Evolutionary conservation across 257 asterid species (phyloP), one percentile per base, ranked within the genome.

Genomic region (Gentiana straminea): DNA sequence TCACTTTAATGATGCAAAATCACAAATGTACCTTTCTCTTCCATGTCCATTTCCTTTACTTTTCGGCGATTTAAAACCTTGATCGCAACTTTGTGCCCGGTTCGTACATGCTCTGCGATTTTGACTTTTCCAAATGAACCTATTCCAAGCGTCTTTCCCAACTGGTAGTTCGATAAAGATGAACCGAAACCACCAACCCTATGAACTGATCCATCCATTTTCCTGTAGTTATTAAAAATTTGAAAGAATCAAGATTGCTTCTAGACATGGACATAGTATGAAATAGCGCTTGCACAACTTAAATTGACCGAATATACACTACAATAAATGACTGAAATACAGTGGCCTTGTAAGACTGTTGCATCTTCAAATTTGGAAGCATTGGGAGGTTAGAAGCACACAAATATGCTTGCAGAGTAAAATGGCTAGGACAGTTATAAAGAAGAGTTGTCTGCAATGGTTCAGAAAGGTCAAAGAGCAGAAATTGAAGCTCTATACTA

Each of bases 331-430:
- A 41, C 3, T 10, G 9, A 41, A 41, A 7, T 10, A 24, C 24
- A 24, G 24, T 24, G 24, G 24, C 24, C 24, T 24, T 24, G 24
- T 24, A 24, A 24, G 24, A 24, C 24, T 24, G 24, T 24, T 91
- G 98, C 82, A 87, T 96, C 59, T 86, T 80, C 80, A 91, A 91
- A 59, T 81, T 63, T 53, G 96, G 96, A 62, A 91, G 98, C 64
- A 70, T 83, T 58, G 73, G 95, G 98, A 96, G 98, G 12, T 82
- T 91, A 50, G 98, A 91, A 70, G 95, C 96, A 37, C 84, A 82
- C 66, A 65, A 91, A 87, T 91, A 91, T 49, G 98, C 95, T 76
- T 84, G 96, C 81, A 86, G 87, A 33, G 71, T 91, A 35, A 91
- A 75, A 74, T 91, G 98, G 98, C 83, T 91, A 11, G 98, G 98